Conservation (phyloP, 345 rosid genomes). For the Hypericum perforatum region DNA sequence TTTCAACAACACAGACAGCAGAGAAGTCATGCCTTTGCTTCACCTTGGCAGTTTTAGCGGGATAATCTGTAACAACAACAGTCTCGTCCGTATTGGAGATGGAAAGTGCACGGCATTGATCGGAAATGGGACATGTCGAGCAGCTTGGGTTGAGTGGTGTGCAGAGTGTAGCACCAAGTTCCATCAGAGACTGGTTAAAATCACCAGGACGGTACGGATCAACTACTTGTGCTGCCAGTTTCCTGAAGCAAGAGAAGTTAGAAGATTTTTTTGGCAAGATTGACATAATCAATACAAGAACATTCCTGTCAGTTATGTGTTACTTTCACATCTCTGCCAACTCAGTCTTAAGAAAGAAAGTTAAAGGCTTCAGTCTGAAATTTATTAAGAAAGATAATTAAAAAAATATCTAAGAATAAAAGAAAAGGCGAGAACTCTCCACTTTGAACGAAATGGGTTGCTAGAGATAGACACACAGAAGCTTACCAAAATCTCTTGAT, state of each 20-base stretch:
- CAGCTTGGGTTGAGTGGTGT: slow-evolving; percentile 61
- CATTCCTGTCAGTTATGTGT: background rate
- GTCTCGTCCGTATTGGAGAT: slow-evolving; percentile 38
- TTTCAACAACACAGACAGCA: slow-evolving; percentile 76
- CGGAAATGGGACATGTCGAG: slow-evolving; percentile 66
- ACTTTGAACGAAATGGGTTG: too few relatives aligned
- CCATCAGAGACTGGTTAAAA: slow-evolving; percentile 93
- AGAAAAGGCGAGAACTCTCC: background rate
- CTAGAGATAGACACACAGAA: background rate
- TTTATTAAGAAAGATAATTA: background rate
- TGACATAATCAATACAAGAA: background rate
- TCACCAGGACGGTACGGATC: slow-evolving; percentile 79
- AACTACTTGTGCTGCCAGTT: slow-evolving; percentile 77
- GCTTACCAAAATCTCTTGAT: slow-evolving; percentile 65
- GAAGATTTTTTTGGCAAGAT: slow-evolving; percentile 11
- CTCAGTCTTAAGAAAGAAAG: background rate
- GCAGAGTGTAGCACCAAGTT: slow-evolving; percentile 93
- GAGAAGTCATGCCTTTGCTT: slow-evolving; percentile 63
- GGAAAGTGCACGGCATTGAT: slow-evolving; percentile 56
- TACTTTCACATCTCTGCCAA: background rate
- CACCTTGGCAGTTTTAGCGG: slow-evolving; percentile 53
- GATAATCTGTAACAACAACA: slow-evolving; percentile 59
- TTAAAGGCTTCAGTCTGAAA: background rate
- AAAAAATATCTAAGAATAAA: slow-evolving; percentile 1
- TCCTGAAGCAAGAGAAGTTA: slow-evolving; percentile 37